These are phyloP conservation scores for Saxophila tyrrhenica DNA, from an alignment of 495 filamentous ascomycete species.

Conservation along the genomic window DNA sequence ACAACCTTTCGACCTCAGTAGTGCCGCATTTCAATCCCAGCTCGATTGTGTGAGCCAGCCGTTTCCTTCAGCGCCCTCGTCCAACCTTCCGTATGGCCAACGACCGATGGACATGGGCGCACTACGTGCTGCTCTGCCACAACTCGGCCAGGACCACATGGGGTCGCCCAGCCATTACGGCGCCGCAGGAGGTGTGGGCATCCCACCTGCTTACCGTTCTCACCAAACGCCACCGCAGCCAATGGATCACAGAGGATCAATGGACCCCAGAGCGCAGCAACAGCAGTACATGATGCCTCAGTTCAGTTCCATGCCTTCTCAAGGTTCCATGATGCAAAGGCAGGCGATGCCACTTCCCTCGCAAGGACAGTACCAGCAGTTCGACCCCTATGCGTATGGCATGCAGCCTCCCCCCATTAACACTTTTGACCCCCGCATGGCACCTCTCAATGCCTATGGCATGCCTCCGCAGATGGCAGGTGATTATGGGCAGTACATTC, in stretches of 20 bases:
- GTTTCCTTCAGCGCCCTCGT: no score
- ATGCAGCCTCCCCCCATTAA: not conserved
- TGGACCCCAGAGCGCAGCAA: not conserved
- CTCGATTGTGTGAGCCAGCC: not conserved
- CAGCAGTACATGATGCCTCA: not conserved
- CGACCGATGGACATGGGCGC: conserved; percentile 1
- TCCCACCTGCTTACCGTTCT: not conserved
- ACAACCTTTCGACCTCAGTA: no score
- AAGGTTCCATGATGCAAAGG: not conserved
- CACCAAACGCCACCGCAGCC: not conserved
- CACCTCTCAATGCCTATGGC: not conserved
- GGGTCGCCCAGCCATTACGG: not conserved
- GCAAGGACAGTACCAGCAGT: not conserved
- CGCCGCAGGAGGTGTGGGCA: not conserved
- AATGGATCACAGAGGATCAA: not conserved
- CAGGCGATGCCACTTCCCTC: not conserved
- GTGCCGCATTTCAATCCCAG: conserved; percentile 3
- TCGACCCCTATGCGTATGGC: not conserved
- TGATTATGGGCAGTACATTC: not conserved
- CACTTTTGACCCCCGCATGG: not conserved
- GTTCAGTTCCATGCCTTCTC: not conserved
- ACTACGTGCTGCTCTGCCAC: not conserved
- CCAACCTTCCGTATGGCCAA: not conserved
- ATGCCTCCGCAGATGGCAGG: not conserved
- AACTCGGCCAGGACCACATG: not conserved